These are phyloP conservation scores for Podospora fimiseda DNA, from an alignment of 495 filamentous ascomycete species.

Conservation along the genomic window DNA sequence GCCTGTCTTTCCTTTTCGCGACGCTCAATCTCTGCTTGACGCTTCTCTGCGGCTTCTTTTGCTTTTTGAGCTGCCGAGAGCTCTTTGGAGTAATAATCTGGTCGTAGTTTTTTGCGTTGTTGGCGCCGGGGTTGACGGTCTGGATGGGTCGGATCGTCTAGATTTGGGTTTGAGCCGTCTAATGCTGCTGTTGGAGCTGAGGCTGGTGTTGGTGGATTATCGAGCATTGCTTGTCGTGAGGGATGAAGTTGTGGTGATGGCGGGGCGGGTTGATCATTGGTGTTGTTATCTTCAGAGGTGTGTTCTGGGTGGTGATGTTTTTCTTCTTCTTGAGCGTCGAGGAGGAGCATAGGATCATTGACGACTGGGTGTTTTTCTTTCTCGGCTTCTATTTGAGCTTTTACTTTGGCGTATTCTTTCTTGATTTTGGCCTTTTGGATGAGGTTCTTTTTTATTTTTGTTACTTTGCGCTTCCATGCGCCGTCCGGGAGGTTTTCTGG, in stretches of 20 bases:
- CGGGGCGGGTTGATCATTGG: constrained; percentile 2
- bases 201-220: too few relatives aligned
- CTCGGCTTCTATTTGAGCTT: constrained; percentile 40
- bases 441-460: constrained; percentile 85
- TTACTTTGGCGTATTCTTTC: constrained; percentile 86
- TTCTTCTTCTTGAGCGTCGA: constrained; percentile 8
- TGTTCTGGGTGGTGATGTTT: constrained; percentile 5
- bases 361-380: constrained; percentile 18
- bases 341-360: neutral
- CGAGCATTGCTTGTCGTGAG: too few relatives aligned
- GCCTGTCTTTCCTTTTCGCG: constrained; percentile 46
- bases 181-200: neutral
- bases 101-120: constrained; percentile 43
- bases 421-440: constrained; percentile 93
- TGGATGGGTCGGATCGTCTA: constrained; percentile 43
- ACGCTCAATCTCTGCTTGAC: constrained; percentile 50
- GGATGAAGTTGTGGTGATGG: constrained; percentile 8
- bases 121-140: constrained; percentile 12
- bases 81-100: constrained; percentile 71
- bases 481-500: constrained; percentile 93
- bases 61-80: constrained; percentile 57
- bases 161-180: constrained; percentile 55
- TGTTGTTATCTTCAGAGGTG: neutral
- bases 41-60: constrained; percentile 55
- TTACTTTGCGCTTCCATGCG: constrained; percentile 85